Base-by-base conservation (phyloP, 441 rosid species). In the Erysimum cheiri region DNA sequence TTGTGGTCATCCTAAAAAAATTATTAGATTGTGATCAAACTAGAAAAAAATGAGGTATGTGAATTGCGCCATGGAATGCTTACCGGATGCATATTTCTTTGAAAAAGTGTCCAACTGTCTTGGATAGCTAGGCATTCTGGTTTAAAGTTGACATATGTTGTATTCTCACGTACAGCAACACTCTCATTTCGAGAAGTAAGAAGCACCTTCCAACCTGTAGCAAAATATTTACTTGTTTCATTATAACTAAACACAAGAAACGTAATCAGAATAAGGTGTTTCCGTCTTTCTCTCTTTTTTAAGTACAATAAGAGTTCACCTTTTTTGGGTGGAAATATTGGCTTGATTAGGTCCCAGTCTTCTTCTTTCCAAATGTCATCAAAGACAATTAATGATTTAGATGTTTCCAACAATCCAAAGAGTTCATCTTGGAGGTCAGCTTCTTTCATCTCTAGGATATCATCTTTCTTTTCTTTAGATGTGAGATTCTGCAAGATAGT, bases 361-460 rank as follows among this genome's bases (percentile, higher is more conserved):
- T 59, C 28, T 10, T 32, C 6, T 29, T 15, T 53, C 78, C 78
- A 78, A 6, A 78, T 64, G 19, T 77, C 80, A 37, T 77, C 80
- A 11, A 80, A 9, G 1, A 80, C 64, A 40, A 80, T 65, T 3
- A 81, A 29, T 58, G 79, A 60, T 9, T 60, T 72, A 1, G 35
- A 52, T 2, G 63, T 47, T 50, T 49, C 56, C 8, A 74, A 48
- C 39, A 58, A 3, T 48, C 0, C 5, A 40, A 50, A 55, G 31
- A 71, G 60, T 28, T 64, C 43, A 14, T 11, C 22, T 0, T 58
- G 70, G 48, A 57, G 43, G 0, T 3, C 1, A 35, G 28, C 0
- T 56, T 74, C 72, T 47, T 6, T 6, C 70, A 77, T 54, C 3
- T 35, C 1, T 6, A 1, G 0, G 29, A 69, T 57, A 31, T 28